A percentile compares a stretch with the other conserved stretches of the same genome.
Conservation (phyloP, 495 filamentous ascomycete genomes). For the Thermochaetoides thermophila region DNA sequence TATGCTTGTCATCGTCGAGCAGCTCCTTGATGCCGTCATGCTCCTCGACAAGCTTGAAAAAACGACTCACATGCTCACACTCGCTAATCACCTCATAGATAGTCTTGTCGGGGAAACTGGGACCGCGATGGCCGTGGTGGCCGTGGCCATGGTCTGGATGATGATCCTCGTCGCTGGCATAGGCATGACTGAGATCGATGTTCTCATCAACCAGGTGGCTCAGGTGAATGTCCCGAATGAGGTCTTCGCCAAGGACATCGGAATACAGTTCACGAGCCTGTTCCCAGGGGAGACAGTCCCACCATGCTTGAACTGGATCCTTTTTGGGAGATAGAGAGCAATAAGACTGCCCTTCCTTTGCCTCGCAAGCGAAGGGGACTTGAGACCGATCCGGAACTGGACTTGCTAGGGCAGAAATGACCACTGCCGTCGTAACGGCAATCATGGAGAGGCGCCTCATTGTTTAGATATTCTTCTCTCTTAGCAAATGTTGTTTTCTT, state of each 20-base stretch:
- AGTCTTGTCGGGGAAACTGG: conserved; percentile 42
- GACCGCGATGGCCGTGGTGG: conserved; percentile 9
- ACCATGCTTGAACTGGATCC: conserved; percentile 4
- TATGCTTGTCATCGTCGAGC: conserved; percentile 53
- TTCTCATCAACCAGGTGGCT: conserved; percentile 4
- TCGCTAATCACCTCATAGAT: conserved; percentile 62
- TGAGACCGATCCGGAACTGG: too few relatives aligned
- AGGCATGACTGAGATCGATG: conserved; percentile 26
- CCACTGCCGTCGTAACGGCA: too few relatives aligned
- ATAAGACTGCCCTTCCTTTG: too few relatives aligned
- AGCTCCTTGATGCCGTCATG: conserved; percentile 51
- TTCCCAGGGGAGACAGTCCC: conserved; percentile 12
- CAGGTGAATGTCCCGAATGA: conserved; percentile 4
- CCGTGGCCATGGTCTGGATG: conserved; percentile 1
- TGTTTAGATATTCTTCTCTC: too few relatives aligned
- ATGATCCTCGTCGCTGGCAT: conserved; percentile 1
- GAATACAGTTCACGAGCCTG: too few relatives aligned
- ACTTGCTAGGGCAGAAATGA: too few relatives aligned
- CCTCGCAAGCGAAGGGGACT: too few relatives aligned
- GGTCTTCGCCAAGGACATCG: too few relatives aligned
- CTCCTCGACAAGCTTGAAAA: conserved; percentile 56
- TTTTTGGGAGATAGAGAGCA: too few relatives aligned
- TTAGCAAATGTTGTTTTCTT: too few relatives aligned
- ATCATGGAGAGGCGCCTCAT: too few relatives aligned
- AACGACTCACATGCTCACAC: conserved; percentile 59